A percentile compares a stretch with the other conserved stretches of the same genome.
phyloP scores from a whole-genome alignment of 768 basidiomycete genomes.

The Naganishia vaughanmartiniae region DNA sequence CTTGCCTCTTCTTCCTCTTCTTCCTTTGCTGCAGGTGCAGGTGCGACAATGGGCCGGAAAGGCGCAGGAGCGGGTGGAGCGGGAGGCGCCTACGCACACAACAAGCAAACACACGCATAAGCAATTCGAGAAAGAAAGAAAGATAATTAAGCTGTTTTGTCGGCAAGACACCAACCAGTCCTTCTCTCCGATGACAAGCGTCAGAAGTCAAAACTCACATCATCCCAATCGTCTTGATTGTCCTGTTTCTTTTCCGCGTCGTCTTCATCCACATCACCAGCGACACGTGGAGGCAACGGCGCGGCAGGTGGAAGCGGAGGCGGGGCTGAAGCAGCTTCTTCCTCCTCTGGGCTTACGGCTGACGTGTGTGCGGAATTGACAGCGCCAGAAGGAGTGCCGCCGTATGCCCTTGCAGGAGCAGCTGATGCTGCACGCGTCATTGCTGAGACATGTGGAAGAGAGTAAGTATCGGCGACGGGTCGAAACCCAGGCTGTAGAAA shows the following conservation, averaged over 20 bases:
- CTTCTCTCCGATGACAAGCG: not conserved
- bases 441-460: constrained; percentile 31
- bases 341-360: constrained; percentile 37
- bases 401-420: constrained; percentile 19
- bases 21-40: constrained; percentile 31
- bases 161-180: not conserved
- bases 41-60: constrained; percentile 53
- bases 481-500: not conserved
- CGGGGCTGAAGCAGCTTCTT: constrained; percentile 48
- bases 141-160: not conserved
- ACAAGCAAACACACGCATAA: constrained; percentile 27
- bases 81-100: constrained; percentile 52
- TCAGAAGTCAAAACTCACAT: constrained; percentile 2
- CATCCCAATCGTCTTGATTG: constrained; percentile 50
- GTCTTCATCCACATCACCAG: constrained; percentile 9
- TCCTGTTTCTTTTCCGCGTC: constrained; percentile 48
- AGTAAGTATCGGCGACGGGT: constrained; percentile 14
- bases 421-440: constrained; percentile 34
- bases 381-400: constrained; percentile 20
- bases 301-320: constrained; percentile 46
- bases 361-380: constrained; percentile 6
- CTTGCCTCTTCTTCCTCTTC: constrained; percentile 27
- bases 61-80: constrained; percentile 56
- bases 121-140: not conserved
- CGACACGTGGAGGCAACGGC: constrained; percentile 42